Evolutionary conservation across 192 early-diverging fungal species (phyloP).

Genomic region (Dissophora globulifera): DNA sequence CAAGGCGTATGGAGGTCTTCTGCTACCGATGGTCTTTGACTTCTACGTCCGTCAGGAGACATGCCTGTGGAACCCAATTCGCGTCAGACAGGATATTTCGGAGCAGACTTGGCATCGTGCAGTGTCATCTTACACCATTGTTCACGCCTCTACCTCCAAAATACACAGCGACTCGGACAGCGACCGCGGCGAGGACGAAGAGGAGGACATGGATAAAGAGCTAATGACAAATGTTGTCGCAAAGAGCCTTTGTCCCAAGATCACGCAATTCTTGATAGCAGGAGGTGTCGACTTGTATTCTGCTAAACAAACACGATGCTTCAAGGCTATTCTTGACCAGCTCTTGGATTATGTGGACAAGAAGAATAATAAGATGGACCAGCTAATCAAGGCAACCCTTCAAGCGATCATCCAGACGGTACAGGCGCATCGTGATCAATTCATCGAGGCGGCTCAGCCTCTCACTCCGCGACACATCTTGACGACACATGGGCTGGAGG

Average conservation of each 20-base stretch:
- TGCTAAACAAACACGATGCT: slow-evolving; percentile 24
- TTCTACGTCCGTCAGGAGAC: slow-evolving; percentile 65
- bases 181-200: slow-evolving; percentile 33
- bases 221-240: slow-evolving; percentile 45
- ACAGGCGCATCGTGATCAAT: slow-evolving; percentile 33
- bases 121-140: slow-evolving; percentile 25
- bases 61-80: slow-evolving; percentile 62
- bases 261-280: slow-evolving; percentile 27
- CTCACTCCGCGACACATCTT: slow-evolving; percentile 43
- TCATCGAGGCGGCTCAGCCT: slow-evolving; percentile 40
- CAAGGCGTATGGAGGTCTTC: slow-evolving; percentile 66
- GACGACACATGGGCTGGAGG: slow-evolving; percentile 13
- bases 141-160: slow-evolving; percentile 6
- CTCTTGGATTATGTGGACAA: slow-evolving; percentile 50
- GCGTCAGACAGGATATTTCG: slow-evolving; percentile 36
- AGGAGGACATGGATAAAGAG: slow-evolving; percentile 45
- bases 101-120: slow-evolving; percentile 36
- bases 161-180: slow-evolving; percentile 37
- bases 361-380: slow-evolving; percentile 44
- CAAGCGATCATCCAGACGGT: slow-evolving; percentile 23
- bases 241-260: slow-evolving; percentile 43
- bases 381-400: slow-evolving; percentile 27
- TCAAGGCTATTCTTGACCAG: slow-evolving; percentile 41
- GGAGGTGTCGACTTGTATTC: slow-evolving; percentile 47
- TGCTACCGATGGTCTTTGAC: slow-evolving; percentile 66